phyloP scores from a whole-genome alignment of 208 protist species.

The Crithidia acanthocephali region DNA sequence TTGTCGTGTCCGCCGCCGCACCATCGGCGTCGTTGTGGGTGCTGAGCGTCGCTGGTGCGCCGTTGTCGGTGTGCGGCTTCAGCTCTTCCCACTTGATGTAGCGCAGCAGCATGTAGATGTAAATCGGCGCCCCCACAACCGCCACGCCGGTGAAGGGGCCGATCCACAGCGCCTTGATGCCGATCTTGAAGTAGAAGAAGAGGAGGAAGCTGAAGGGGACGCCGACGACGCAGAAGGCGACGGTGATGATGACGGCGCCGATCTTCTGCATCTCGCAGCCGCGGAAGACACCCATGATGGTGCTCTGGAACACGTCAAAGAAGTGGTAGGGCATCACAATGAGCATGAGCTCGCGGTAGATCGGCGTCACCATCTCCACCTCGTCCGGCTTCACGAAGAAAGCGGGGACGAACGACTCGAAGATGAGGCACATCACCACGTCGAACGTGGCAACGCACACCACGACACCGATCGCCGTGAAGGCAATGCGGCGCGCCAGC shows the following conservation, averaged over 20 bases:
- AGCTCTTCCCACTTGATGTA: constrained; percentile 81
- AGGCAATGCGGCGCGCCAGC: constrained; percentile 64
- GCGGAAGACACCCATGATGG: constrained; percentile 76
- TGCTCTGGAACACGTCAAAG: constrained; percentile 83
- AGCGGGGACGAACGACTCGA: constrained; percentile 61
- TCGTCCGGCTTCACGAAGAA: constrained; percentile 63
- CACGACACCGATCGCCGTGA: constrained; percentile 62
- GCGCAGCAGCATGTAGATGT: constrained; percentile 69
- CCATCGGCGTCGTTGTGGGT: neutral
- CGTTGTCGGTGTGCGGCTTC: constrained; percentile 54
- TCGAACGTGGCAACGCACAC: constrained; percentile 48
- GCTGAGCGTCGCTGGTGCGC: neutral
- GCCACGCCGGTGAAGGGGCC: constrained; percentile 64
- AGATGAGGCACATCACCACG: constrained; percentile 45
- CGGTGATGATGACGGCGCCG: constrained; percentile 65
- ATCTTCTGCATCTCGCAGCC: constrained; percentile 78
- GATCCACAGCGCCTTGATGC: constrained; percentile 79
- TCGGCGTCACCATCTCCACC: constrained; percentile 45
- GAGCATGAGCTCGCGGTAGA: constrained; percentile 66
- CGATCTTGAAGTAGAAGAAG: constrained; percentile 79
- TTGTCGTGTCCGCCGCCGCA: neutral
- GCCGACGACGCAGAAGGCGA: constrained; percentile 69
- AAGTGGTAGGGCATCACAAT: constrained; percentile 83
- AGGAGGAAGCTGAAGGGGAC: constrained; percentile 71
- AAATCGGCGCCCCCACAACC: constrained; percentile 51